These are phyloP conservation scores for Coniochaeta ligniaria DNA, from an alignment of 2,329 filamentous ascomycete genomes.

Conservation along the genomic window DNA sequence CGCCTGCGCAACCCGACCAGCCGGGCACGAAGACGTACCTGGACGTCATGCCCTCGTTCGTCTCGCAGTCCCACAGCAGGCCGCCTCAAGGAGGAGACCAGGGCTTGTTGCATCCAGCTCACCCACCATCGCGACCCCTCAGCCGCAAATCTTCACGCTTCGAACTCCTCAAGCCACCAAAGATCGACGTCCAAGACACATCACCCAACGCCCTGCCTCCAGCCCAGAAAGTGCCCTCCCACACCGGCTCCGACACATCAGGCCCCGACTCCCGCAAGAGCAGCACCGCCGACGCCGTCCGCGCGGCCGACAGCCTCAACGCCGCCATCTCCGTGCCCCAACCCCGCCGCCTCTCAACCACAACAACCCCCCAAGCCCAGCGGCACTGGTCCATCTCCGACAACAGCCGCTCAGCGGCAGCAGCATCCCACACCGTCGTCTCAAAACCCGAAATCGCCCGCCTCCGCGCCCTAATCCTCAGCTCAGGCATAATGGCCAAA, in stretches of 20 bases:
- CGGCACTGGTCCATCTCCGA: constrained; percentile 47
- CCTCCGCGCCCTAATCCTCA: constrained; percentile 68
- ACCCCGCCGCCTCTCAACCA: constrained; percentile 12
- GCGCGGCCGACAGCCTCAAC: constrained; percentile 26
- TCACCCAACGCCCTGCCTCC: constrained; percentile 29
- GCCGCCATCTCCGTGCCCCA: constrained; percentile 19
- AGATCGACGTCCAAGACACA: constrained; percentile 37
- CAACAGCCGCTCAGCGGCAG: constrained; percentile 10
- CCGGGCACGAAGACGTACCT: constrained; percentile 35
- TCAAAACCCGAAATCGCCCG: constrained; percentile 72
- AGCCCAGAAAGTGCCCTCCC: constrained; percentile 9
- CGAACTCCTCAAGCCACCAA: constrained; percentile 40
- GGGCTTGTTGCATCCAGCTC: background rate
- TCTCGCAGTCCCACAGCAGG: constrained; percentile 19
- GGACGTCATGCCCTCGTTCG: constrained; percentile 45
- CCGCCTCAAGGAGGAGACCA: background rate
- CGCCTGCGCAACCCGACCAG: constrained; percentile 22
- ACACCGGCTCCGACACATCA: constrained; percentile 26
- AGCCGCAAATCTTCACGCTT: constrained; percentile 36
- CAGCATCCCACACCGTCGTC: no score
- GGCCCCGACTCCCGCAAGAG: constrained; percentile 29
- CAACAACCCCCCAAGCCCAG: constrained; percentile 11
- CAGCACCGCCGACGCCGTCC: constrained; percentile 19
- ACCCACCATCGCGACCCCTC: constrained; percentile 21
- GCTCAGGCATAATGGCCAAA: constrained; percentile 82